Base-by-base conservation (phyloP, 2,329 filamentous ascomycete species). In the Talaromyces sp. region DNA sequence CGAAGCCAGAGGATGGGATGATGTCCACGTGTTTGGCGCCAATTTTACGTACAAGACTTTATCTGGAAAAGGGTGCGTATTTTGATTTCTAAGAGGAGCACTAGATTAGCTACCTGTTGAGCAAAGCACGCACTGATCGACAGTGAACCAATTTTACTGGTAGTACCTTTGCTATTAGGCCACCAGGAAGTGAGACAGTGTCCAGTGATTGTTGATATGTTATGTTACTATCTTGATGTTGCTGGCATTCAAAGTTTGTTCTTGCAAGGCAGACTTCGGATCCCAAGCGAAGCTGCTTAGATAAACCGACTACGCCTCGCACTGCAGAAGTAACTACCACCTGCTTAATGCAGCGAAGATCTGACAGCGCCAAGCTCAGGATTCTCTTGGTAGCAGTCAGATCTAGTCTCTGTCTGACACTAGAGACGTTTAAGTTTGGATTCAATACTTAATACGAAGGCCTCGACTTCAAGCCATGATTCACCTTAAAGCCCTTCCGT, bases 11-110 rank as follows among this genome's bases (percentile, higher is more conserved):
- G 54, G 56, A 60, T 17, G 56, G 15, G n/a, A 38, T 56, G 63
- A 27, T 53, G 63, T 53, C 63, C 63, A 64, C 63, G 63, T 64
- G 63, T 64, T 60, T 47, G 40, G 31, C 51, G 51, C 53, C 53
- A 36, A 22, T 13, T 56, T 15, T 56, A 36, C 31, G 53, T 56
- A 56, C 53, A 31, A 53, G 15, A 3, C 45, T 31, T 27, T 53
- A 29, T 53, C 49, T 53, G 49, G 25, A n/a, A 31, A 31, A 53
- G 11, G 15, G 25, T 53, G 27, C 15, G 25, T 29, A 31, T 53
- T 31, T 17, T 29, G 25, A 31, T 53, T n/a, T 29, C 13, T 31
- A 31, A 19, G 40, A 43, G 3, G 3, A n/a, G 6, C 17, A 31
- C 8, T 29, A 3, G 7, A 31, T n/a, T 53, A 5, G 19, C 27